Evolutionary conservation across 805 yeast species (phyloP).

Genomic region (Scheffersomyces amazonensis): DNA sequence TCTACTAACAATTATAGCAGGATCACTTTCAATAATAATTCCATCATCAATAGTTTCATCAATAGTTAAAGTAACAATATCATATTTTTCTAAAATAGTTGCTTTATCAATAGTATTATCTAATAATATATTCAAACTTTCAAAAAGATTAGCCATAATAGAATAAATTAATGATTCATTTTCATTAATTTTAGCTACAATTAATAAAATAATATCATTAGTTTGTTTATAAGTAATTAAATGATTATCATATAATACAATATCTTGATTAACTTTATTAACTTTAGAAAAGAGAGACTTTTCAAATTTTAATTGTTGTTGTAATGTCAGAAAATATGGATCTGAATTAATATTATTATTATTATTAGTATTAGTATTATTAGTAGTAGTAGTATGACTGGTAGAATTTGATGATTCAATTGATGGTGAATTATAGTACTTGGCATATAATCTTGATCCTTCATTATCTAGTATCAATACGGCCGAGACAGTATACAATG

Average conservation of each 20-base stretch:
- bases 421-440: slow-evolving; percentile 72
- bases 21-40: slow-evolving; percentile 84
- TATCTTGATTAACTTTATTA: slow-evolving; percentile 76
- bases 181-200: slow-evolving; percentile 76
- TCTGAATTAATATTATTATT: no score
- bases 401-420: slow-evolving; percentile 27
- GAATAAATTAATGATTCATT: slow-evolving; percentile 80
- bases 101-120: slow-evolving; percentile 72
- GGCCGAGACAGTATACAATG: slow-evolving; percentile 82
- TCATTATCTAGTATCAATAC: slow-evolving; percentile 75
- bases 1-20: slow-evolving; percentile 81
- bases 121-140: slow-evolving; percentile 75
- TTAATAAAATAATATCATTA: slow-evolving; percentile 68
- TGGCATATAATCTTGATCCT: slow-evolving; percentile 78
- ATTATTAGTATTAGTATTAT: no score
- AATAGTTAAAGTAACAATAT: slow-evolving; percentile 77
- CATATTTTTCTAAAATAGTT: slow-evolving; percentile 78
- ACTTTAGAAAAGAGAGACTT: slow-evolving; percentile 67
- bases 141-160: slow-evolving; percentile 72
- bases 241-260: slow-evolving; percentile 73
- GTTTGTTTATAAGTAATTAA: slow-evolving; percentile 84
- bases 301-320: slow-evolving; percentile 79
- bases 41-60: slow-evolving; percentile 96
- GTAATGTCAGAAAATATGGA: slow-evolving; percentile 39
- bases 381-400: neutral